A percentile compares a stretch with the other conserved stretches of the same genome.
phyloP scores from a whole-genome alignment of 805 yeast species.

The Zygoascus tannicola region DNA sequence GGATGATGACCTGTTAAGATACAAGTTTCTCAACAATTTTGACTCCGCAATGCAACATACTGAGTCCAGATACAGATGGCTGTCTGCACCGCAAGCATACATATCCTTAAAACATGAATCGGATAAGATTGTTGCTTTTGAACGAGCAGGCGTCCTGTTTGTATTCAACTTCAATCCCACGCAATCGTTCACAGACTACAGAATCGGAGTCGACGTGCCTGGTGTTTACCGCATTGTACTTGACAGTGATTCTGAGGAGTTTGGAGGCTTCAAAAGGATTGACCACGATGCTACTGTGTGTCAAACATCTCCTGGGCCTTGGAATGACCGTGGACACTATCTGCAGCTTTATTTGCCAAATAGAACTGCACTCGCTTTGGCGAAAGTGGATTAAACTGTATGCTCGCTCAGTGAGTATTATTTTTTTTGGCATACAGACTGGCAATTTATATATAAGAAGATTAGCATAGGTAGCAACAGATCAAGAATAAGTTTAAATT shows the following conservation, averaged over 20 bases:
- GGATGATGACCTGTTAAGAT: conserved; percentile 71
- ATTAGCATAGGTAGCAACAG: too few species aligned
- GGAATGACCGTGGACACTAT: conserved; percentile 75
- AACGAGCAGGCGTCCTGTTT: conserved; percentile 76
- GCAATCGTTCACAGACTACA: conserved; percentile 72
- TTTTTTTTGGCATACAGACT: too few species aligned
- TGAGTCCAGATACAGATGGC: conserved; percentile 64
- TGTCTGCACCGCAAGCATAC: conserved; percentile 66
- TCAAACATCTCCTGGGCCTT: conserved; percentile 61
- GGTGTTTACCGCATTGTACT: conserved; percentile 71
- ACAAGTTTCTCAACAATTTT: conserved; percentile 68
- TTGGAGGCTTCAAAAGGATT: conserved; percentile 77
- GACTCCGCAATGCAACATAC: conserved; percentile 76
- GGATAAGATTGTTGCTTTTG: conserved; percentile 84
- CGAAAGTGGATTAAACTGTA: conserved; percentile 21
- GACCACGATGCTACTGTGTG: conserved; percentile 44
- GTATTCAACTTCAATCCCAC: conserved; percentile 87
- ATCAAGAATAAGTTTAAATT: too few species aligned
- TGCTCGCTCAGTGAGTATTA: too few species aligned
- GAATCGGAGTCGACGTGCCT: conserved; percentile 76
- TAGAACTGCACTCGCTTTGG: conserved; percentile 59
- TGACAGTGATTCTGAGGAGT: conserved; percentile 59
- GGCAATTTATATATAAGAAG: too few species aligned
- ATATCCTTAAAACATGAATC: conserved; percentile 80
- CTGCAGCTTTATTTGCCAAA: conserved; percentile 75